Percentiles rank a stretch among this genome's conserved stretches.
These are phyloP conservation scores for Teunomyces aglyptinius DNA, from an alignment of 805 yeast species.

Conservation along the genomic window DNA sequence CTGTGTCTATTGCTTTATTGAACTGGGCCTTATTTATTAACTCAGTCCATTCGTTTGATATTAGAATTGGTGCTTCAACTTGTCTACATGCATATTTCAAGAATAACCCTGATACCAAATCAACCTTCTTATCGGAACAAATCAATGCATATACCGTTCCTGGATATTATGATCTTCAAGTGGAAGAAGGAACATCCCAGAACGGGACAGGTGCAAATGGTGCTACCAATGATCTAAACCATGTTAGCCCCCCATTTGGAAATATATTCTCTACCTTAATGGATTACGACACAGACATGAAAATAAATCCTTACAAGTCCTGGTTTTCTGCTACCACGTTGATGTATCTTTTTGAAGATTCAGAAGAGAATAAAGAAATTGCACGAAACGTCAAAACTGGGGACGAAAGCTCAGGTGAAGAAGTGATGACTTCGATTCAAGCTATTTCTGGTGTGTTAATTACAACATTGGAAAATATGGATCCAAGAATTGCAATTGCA, in stretches of 20 bases:
- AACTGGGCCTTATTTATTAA: conserved; percentile 80
- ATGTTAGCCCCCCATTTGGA: conserved; percentile 27
- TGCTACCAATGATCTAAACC: background rate
- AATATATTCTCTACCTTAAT: conserved; percentile 70
- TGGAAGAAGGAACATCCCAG: conserved; percentile 8
- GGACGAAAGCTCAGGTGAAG: conserved; percentile 61
- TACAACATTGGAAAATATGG: conserved; percentile 56
- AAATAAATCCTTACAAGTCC: conserved; percentile 78
- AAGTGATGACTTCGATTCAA: conserved; percentile 65
- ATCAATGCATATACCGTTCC: conserved; percentile 37
- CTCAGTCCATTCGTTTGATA: conserved; percentile 81
- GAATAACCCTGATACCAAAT: conserved; percentile 60
- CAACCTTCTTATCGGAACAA: conserved; percentile 67
- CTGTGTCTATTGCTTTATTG: conserved; percentile 71
- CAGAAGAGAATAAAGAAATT: conserved; percentile 45
- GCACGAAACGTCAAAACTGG: conserved; percentile 57
- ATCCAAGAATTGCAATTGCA: conserved; percentile 75
- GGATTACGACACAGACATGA: conserved; percentile 62
- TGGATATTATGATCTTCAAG: conserved; percentile 18
- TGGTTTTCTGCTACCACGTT: conserved; percentile 81
- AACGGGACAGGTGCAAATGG: background rate
- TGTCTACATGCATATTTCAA: conserved; percentile 68
- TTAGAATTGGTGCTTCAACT: conserved; percentile 68
- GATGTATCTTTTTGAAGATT: conserved; percentile 58
- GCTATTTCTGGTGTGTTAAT: conserved; percentile 74